Percentiles rank a stretch among this genome's conserved stretches.
Evolutionary conservation across 768 basidiomycete genomes (phyloP).

Genomic region (Termitomyces sp.): DNA sequence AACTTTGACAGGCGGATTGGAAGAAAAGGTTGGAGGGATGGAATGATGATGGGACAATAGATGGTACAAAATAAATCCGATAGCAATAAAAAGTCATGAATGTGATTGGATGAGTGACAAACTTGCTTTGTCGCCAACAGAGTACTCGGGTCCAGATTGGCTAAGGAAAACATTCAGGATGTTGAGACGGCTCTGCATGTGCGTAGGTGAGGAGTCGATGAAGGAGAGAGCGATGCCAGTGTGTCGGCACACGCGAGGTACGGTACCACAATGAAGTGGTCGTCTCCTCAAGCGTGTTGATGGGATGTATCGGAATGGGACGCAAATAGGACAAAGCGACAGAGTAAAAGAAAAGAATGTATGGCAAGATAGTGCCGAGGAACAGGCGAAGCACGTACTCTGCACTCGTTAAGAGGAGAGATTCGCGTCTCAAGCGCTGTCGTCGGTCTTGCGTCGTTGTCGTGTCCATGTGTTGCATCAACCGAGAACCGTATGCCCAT

Average conservation of each 20-base stretch:
- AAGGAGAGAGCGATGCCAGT: constrained; percentile 50
- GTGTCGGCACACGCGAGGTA: constrained; percentile 77
- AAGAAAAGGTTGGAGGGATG: not conserved
- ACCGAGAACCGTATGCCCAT: constrained; percentile 49
- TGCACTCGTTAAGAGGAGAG: constrained; percentile 44
- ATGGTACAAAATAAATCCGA: constrained; percentile 34
- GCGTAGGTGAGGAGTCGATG: constrained; percentile 18
- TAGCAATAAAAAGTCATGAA: constrained; percentile 43
- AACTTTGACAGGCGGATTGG: constrained; percentile 17
- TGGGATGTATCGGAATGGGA: constrained; percentile 53
- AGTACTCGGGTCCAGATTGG: constrained; percentile 15
- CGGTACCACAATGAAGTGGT: constrained; percentile 82
- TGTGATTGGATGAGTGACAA: constrained; percentile 17
- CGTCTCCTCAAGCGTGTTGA: constrained; percentile 64
- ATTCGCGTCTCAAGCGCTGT: constrained; percentile 52
- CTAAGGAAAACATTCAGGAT: constrained; percentile 21
- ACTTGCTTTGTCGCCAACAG: constrained; percentile 14
- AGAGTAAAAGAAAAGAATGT: constrained; percentile 34
- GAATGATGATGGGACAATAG: constrained; percentile 1
- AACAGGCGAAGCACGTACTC: constrained; percentile 53
- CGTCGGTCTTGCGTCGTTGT: constrained; percentile 70
- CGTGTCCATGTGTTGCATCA: constrained; percentile 48
- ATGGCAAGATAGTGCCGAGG: constrained; percentile 54
- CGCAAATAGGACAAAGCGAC: constrained; percentile 33
- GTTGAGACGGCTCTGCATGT: constrained; percentile 24